A percentile compares a stretch with the other conserved stretches of the same genome.
Conservation (phyloP, 2,329 filamentous ascomycete species). For the Helicocarpus griseus region DNA sequence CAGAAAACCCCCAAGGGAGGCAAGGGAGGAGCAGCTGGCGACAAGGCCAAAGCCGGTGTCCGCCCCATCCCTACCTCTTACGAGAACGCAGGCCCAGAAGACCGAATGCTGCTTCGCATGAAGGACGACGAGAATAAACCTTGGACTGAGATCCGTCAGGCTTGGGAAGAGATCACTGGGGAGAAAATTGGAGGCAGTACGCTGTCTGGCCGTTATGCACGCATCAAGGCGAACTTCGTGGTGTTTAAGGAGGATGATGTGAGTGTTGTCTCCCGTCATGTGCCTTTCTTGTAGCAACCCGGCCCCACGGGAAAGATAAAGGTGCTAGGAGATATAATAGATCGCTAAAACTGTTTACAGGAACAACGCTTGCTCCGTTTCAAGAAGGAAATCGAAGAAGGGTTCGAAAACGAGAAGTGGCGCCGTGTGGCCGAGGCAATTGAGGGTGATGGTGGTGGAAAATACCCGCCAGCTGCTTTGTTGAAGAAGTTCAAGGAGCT, state of each 20-base stretch:
- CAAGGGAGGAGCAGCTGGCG: not conserved
- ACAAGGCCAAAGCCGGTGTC: conserved; percentile 8
- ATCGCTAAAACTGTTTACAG: conserved; percentile 12
- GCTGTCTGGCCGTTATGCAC: conserved; percentile 29
- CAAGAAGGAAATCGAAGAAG: conserved; percentile 31
- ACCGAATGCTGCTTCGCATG: conserved; percentile 21
- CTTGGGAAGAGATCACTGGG: conserved; percentile 21
- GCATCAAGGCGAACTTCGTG: conserved; percentile 31
- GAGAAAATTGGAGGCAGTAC: conserved; percentile 25
- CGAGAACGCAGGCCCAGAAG: conserved; percentile 14
- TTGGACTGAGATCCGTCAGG: conserved; percentile 20
- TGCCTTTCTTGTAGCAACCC: not conserved
- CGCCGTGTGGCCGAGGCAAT: conserved; percentile 25
- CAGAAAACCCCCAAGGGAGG: conserved; percentile 5
- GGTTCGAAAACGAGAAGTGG: conserved; percentile 33
- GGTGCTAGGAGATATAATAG: conserved; percentile 1
- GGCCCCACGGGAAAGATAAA: too few relatives aligned
- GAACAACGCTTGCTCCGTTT: conserved; percentile 22
- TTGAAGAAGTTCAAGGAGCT: conserved; percentile 34
- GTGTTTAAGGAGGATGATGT: conserved; percentile 28
- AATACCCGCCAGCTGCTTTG: conserved; percentile 25
- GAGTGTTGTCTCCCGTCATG: conserved; percentile 9
- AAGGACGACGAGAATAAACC: conserved; percentile 17
- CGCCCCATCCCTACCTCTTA: conserved; percentile 17
- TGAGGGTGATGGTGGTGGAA: conserved; percentile 20